Conservation (phyloP, 2,329 filamentous ascomycete species). For the Aspergillus aculeatinus region DNA sequence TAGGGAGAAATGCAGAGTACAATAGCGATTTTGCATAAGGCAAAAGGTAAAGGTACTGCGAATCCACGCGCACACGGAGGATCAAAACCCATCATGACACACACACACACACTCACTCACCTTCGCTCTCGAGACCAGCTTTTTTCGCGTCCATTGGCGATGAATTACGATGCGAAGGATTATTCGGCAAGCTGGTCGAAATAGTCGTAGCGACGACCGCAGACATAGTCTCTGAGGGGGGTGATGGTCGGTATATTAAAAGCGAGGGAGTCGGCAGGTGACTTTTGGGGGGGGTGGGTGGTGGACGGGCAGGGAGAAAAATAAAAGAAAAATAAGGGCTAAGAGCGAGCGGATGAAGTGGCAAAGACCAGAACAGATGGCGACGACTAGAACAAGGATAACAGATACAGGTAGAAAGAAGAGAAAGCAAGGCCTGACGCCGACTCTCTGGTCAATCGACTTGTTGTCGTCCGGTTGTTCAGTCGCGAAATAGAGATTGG, state of each 20-base stretch:
- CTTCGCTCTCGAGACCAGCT: conserved; percentile 39
- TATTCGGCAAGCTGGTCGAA: conserved; percentile 30
- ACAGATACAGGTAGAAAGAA: conserved; percentile 1
- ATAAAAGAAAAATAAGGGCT: conserved; percentile 15
- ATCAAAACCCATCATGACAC: conserved; percentile 14
- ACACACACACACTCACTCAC: conserved; percentile 30
- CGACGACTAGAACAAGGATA: conserved; percentile 16
- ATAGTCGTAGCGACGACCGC: conserved; percentile 40
- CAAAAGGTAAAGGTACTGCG: conserved; percentile 9
- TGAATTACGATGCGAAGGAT: conserved; percentile 34
- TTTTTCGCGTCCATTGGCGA: conserved; percentile 48
- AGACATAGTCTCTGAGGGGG: conserved; percentile 35
- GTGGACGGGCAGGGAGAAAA: conserved; percentile 12
- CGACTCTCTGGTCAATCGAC: conserved; percentile 4
- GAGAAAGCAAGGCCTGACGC: conserved; percentile 16
- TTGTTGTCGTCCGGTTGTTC: conserved; percentile 10
- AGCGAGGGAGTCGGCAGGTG: conserved; percentile 19
- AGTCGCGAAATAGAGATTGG: background rate
- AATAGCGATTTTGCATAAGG: conserved; percentile 5
- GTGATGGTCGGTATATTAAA: conserved; percentile 18
- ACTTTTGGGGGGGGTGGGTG: conserved; percentile 13
- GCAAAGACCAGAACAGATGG: conserved; percentile 17
- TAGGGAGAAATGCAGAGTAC: conserved; percentile 11
- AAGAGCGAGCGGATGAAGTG: conserved; percentile 24
- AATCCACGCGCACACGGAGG: conserved; percentile 10